These are phyloP conservation scores for Lantana camara DNA, from an alignment of 257 asterid species.

Conservation along the genomic window DNA sequence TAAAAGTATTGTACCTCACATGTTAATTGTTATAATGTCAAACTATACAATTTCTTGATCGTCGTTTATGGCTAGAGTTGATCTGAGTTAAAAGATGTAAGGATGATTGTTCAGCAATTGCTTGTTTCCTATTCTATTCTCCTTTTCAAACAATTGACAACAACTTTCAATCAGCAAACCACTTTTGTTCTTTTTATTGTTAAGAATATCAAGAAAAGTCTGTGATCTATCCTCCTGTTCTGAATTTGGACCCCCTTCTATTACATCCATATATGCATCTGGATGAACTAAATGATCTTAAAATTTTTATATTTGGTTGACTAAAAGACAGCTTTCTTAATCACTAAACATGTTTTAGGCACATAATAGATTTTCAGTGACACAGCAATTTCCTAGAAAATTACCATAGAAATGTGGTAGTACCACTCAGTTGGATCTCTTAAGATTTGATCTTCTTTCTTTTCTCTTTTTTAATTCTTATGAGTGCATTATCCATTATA, in stretches of 20 bases:
- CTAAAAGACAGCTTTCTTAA: not conserved
- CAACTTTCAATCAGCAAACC: not conserved
- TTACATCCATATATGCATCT: not conserved
- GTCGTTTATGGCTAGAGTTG: not conserved
- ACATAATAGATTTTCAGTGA: not conserved
- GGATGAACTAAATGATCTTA: not conserved
- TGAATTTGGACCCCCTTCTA: not conserved
- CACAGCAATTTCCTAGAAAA: not conserved
- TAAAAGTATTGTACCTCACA: not conserved
- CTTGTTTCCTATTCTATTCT: not conserved
- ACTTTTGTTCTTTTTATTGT: not conserved
- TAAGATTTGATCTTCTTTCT: not conserved
- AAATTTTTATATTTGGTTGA: too few relatives aligned
- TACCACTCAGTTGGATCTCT: not conserved
- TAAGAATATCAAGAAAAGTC: not conserved
- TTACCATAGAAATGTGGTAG: not conserved
- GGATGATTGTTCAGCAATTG: not conserved
- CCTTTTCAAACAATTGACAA: not conserved
- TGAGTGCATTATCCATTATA: slow-evolving; percentile 8
- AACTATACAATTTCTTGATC: not conserved
- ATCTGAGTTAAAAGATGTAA: too few relatives aligned
- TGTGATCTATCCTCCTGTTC: not conserved
- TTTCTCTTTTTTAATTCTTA: not conserved
- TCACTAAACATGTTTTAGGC: not conserved
- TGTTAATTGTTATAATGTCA: not conserved